Evolutionary conservation across 169 alveolate species (phyloP).

Genomic region (Eimeria necatrix): DNA sequence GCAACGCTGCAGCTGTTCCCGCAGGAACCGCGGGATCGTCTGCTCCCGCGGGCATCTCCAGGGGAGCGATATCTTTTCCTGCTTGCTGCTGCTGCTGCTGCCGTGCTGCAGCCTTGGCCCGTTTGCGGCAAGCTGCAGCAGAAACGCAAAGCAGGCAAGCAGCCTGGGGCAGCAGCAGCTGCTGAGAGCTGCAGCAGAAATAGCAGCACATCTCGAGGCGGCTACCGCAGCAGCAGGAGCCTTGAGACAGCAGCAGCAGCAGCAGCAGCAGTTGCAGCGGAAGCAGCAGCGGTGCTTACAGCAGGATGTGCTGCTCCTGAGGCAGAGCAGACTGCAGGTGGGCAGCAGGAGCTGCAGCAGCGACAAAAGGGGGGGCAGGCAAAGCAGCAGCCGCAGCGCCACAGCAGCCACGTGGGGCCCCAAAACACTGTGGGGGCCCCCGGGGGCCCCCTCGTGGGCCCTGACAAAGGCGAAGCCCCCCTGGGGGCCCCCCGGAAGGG

Average conservation of each 20-base stretch:
- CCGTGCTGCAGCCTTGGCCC: neutral
- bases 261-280: conserved; percentile 21
- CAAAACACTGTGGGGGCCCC: neutral
- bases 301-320: conserved; percentile 3
- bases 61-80: neutral
- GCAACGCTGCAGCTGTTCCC: conserved; percentile 8
- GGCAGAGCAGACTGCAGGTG: conserved; percentile 22
- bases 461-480: neutral
- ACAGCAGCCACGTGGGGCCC: neutral
- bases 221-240: neutral
- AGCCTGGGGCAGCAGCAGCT: neutral
- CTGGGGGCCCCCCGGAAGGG: neutral
- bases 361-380: conserved; percentile 14
- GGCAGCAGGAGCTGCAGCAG: conserved; percentile 60
- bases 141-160: neutral
- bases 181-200: neutral
- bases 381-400: conserved; percentile 19
- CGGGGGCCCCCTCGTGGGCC: neutral
- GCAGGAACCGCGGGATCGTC: conserved; percentile 46
- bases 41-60: neutral
- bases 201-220: neutral
- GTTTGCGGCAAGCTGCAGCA: conserved; percentile 41
- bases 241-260: conserved; percentile 25
- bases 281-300: neutral
- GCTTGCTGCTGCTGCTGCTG: conserved; percentile 9